Evolutionary conservation across 2,329 filamentous ascomycete genomes (phyloP), one percentile per base, ranked within the genome.

Genomic region (Penicillium paneum): DNA sequence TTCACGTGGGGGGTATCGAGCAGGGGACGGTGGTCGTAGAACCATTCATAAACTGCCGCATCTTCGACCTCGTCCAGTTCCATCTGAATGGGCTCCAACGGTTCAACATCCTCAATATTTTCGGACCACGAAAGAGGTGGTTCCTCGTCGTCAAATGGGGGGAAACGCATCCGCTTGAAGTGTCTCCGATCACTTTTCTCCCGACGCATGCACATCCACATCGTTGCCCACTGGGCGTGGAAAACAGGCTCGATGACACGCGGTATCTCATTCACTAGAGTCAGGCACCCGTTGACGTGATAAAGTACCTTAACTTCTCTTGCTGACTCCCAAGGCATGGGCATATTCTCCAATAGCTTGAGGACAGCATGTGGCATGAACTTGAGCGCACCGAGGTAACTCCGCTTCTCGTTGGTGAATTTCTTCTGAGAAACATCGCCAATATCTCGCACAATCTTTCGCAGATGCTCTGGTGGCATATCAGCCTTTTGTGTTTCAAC

Each of bases 391-490:
- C 95, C 95, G 44, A 99, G 82, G 74, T 99, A 99, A 76, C 92
- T 97, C 64, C 94, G 85, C 82, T 99, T 99, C 79, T 99, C 94
- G 70, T 89, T 96, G 63, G 91, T 97, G 79, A 97, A 99, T 75
- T 97, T 97, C 80, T 97, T 97, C 76, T 99, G 95, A 50, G 93
- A 97, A 47, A 99, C 93, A 80, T 99, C 94, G 65, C 95, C 95
- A 71, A 99, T 99, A 74, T 99, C 94, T 74, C 89, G 91, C 56
- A 99, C 93, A 61, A 97, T 97, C 79, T 99, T 99, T 64, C 95
- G 90, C 72, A 99, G 72, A 83, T 99, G 94, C 79, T 97, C 94
- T 0, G 94, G 93, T 0, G 94, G 95, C 90, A 99, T 96, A 68
- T 99, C 94, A 10, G 91, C 91, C 81, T 99, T 99, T 70, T 97